These are phyloP conservation scores for Yamadazyma triangularis DNA, from an alignment of 1,139 yeast genomes.

Conservation along the genomic window DNA sequence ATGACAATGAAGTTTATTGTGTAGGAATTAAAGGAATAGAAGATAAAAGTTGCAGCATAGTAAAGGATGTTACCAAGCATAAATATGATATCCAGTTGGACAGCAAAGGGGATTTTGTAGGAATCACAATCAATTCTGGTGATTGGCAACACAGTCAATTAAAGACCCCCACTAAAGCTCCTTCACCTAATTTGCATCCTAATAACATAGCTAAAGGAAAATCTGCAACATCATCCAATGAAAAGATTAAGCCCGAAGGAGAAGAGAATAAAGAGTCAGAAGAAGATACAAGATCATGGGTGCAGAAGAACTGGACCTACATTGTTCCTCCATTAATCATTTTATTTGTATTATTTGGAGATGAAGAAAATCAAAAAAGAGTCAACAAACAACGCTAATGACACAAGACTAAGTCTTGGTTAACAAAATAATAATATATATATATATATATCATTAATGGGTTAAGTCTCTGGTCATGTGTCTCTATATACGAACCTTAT, in stretches of 20 bases:
- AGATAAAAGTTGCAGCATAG: constrained; percentile 29
- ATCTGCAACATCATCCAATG: constrained; percentile 2
- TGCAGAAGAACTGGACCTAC: constrained; percentile 55
- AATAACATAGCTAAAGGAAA: constrained; percentile 8
- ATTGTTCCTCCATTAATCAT: constrained; percentile 39
- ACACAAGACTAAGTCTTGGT: too few relatives aligned
- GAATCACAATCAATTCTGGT: constrained; percentile 3
- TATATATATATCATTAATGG: too few relatives aligned
- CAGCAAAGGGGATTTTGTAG: background rate
- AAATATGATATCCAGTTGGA: background rate
- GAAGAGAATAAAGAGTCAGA: constrained; percentile 18
- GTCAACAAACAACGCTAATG: too few relatives aligned
- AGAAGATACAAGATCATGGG: constrained; percentile 38
- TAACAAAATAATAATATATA: background rate
- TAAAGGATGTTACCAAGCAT: background rate
- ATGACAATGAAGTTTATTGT: background rate
- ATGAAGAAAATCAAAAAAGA: constrained; percentile 18
- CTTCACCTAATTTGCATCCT: constrained; percentile 27
- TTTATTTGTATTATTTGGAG: constrained; percentile 24
- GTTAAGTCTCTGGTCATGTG: too few relatives aligned
- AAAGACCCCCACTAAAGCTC: constrained; percentile 10
- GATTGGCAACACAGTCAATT: constrained; percentile 7
- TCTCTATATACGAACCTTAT: too few relatives aligned
- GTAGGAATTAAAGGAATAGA: constrained; percentile 13
- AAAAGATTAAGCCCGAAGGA: constrained; percentile 7